Evolutionary conservation across 768 basidiomycete genomes (phyloP).

Genomic region (Lactifluus subvellereus): DNA sequence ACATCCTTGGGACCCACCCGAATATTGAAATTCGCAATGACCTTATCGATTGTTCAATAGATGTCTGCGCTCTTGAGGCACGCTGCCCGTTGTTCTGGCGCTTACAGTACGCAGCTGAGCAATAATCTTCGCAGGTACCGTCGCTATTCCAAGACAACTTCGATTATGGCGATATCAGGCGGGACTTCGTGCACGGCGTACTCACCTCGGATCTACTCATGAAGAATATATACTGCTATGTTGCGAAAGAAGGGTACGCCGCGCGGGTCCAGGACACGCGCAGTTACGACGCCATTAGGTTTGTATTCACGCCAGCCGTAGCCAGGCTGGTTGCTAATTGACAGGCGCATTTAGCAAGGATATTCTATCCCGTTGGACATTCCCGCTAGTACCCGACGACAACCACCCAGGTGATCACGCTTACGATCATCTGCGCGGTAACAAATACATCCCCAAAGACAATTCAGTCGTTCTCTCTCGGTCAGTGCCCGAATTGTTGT

Average conservation of each 20-base stretch:
- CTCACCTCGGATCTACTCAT: conserved; percentile 91
- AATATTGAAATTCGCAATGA: conserved; percentile 87
- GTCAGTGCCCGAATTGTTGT: conserved; percentile 37
- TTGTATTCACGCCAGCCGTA: conserved; percentile 5
- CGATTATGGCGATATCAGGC: conserved; percentile 87
- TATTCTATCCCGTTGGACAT: conserved; percentile 89
- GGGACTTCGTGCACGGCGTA: conserved; percentile 91
- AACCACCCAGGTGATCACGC: conserved; percentile 76
- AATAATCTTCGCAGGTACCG: conserved; percentile 55
- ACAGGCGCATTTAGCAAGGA: conserved; percentile 58
- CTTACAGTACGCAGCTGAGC: neutral
- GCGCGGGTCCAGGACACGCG: conserved; percentile 90
- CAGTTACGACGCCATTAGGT: conserved; percentile 89
- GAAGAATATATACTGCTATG: conserved; percentile 90
- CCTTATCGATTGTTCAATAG: conserved; percentile 82
- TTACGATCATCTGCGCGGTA: conserved; percentile 85
- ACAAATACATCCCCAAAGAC: conserved; percentile 82
- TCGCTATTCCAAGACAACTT: conserved; percentile 98
- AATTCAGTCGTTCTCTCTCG: conserved; percentile 77
- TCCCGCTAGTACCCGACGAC: conserved; percentile 92
- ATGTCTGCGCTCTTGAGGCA: conserved; percentile 89
- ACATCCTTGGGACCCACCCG: conserved; percentile 61
- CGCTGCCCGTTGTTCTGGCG: conserved; percentile 17
- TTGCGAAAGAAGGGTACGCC: conserved; percentile 85
- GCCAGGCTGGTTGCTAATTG: neutral